Percentiles rank a stretch among this genome's conserved stretches.
Conservation (phyloP, 2,329 filamentous ascomycete genomes). For the Fusarium burgessii region DNA sequence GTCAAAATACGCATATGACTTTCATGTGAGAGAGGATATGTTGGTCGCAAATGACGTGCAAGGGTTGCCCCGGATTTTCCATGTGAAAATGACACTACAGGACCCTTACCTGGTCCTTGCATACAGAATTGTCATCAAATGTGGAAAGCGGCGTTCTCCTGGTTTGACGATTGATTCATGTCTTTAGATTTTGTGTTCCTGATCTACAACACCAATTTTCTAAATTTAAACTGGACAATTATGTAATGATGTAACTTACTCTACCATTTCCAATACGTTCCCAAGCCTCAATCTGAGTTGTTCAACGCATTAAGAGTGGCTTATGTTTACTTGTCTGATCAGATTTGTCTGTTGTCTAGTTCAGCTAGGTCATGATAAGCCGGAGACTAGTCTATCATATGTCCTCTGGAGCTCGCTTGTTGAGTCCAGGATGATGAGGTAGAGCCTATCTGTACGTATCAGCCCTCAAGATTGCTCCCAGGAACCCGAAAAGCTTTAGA, state of each 20-base stretch:
- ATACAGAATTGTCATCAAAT: conserved; percentile 18
- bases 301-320: background rate
- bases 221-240: background rate
- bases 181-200: conserved; percentile 13
- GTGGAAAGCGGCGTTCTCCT: conserved; percentile 24
- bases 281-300: background rate
- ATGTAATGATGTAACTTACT: background rate
- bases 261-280: background rate
- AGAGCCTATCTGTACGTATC: background rate
- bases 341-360: background rate
- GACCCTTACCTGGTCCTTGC: conserved; percentile 44
- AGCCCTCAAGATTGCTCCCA: background rate
- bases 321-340: background rate
- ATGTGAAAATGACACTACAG: conserved; percentile 41
- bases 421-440: background rate
- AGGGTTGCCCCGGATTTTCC: conserved; percentile 52
- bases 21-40: conserved; percentile 33
- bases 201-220: conserved; percentile 6
- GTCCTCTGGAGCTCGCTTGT: background rate
- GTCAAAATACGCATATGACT: conserved; percentile 3
- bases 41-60: conserved; percentile 40
- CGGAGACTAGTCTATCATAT: background rate
- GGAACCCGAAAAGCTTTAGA: background rate
- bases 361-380: background rate
- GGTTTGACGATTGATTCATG: background rate